These are phyloP conservation scores for Aspergillus nomiae DNA, from an alignment of 2,329 filamentous ascomycete species.

Conservation along the genomic window DNA sequence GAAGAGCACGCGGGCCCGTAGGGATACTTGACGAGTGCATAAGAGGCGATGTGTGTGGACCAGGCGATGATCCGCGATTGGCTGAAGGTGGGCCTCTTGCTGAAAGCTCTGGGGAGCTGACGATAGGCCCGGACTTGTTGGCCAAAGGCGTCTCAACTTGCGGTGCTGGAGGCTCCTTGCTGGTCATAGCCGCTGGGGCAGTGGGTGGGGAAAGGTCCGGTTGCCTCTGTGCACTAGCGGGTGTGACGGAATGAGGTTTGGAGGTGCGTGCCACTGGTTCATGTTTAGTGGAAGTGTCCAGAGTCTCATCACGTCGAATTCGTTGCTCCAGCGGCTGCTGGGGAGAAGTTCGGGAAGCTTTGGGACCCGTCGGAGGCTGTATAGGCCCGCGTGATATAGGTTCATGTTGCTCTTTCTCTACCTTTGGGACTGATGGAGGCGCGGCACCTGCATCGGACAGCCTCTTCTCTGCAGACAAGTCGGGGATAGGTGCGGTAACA, in stretches of 20 bases:
- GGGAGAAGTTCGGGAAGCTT: constrained; percentile 40
- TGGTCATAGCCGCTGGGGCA: constrained; percentile 39
- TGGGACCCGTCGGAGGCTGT: constrained; percentile 47
- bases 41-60: constrained; percentile 39
- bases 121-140: constrained; percentile 21
- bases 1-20: constrained; percentile 45
- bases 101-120: constrained; percentile 29
- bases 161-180: constrained; percentile 23
- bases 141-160: constrained; percentile 23
- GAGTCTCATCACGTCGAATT: constrained; percentile 25
- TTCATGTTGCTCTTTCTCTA: constrained; percentile 30
- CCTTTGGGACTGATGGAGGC: constrained; percentile 7
- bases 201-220: constrained; percentile 39
- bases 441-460: constrained; percentile 15
- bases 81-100: constrained; percentile 26
- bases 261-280: constrained; percentile 28
- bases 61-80: constrained; percentile 31
- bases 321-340: constrained; percentile 28
- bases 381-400: constrained; percentile 23
- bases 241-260: constrained; percentile 22
- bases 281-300: constrained; percentile 26
- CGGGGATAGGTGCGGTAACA: constrained; percentile 31
- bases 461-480: constrained; percentile 24
- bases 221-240: constrained; percentile 21
- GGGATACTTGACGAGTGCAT: constrained; percentile 40